These are phyloP conservation scores for Heracleum sosnowskyi DNA, from an alignment of 129 eudicot species.

Conservation along the genomic window DNA sequence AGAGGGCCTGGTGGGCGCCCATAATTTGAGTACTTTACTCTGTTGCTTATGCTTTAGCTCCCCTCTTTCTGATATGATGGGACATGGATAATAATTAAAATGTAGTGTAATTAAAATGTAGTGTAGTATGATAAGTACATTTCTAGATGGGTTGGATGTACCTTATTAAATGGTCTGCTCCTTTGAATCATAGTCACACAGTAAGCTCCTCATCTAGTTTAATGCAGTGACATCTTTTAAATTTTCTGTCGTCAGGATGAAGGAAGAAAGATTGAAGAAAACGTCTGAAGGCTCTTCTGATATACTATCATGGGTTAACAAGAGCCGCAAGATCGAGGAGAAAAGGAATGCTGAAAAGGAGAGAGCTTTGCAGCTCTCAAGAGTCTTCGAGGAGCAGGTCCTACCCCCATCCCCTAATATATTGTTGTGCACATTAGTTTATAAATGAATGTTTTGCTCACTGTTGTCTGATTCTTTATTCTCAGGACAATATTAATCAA, in stretches of 20 bases:
- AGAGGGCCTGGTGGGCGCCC: not conserved
- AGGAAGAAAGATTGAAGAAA: conserved; percentile 77
- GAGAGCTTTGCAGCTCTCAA: conserved; percentile 74
- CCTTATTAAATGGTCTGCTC: not conserved
- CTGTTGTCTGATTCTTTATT: conserved; percentile 13
- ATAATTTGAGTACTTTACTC: not conserved
- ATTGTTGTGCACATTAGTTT: not conserved
- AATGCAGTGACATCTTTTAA: not conserved
- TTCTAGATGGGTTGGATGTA: not conserved
- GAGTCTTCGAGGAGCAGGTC: conserved; percentile 92
- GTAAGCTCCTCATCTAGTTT: not conserved
- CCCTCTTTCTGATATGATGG: not conserved
- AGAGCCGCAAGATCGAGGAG: conserved; percentile 80
- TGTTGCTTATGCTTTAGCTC: not conserved
- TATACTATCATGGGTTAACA: conserved; percentile 75
- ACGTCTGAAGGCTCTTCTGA: conserved; percentile 63
- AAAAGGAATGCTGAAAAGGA: conserved; percentile 60
- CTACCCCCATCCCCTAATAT: not conserved
- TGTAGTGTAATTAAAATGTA: not conserved
- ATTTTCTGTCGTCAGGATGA: conserved; percentile 44
- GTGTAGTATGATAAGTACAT: no score
- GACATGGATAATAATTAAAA: not conserved
- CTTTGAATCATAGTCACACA: not conserved
- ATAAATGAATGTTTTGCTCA: conserved; percentile 17
- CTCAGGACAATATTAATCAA: conserved; percentile 70